Percentiles rank a stretch among this genome's conserved stretches.
phyloP scores from a whole-genome alignment of 2,329 filamentous ascomycete genomes.

The Sarocladium kiliense region DNA sequence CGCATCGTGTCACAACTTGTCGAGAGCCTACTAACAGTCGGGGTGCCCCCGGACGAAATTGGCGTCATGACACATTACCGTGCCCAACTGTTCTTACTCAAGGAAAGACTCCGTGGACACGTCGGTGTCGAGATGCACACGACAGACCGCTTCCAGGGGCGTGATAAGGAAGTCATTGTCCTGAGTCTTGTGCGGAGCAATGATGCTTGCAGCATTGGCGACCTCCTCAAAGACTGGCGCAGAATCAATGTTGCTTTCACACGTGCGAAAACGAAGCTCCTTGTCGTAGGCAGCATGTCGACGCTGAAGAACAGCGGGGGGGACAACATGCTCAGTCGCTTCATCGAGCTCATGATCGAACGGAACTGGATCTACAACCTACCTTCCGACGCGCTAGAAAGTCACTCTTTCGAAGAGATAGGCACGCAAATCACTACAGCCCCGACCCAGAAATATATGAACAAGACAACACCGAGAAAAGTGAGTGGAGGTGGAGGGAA shows the following conservation, averaged over 20 bases:
- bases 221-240: constrained; percentile 85
- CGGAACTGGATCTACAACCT: constrained; percentile 78
- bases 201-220: constrained; percentile 75
- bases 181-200: constrained; percentile 87
- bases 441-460: constrained; percentile 19
- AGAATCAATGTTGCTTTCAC: constrained; percentile 96
- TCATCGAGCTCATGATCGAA: constrained; percentile 72
- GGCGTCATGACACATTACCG: constrained; percentile 97
- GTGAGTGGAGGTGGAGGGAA: constrained; percentile 24
- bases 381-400: constrained; percentile 55
- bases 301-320: constrained; percentile 71
- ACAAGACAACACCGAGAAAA: constrained; percentile 23
- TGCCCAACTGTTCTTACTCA: constrained; percentile 79
- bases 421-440: constrained; percentile 41
- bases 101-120: constrained; percentile 59
- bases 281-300: constrained; percentile 76
- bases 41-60: constrained; percentile 70
- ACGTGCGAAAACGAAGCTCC: constrained; percentile 76
- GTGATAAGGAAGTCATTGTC: constrained; percentile 90
- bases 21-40: constrained; percentile 67
- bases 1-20: constrained; percentile 75
- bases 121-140: constrained; percentile 86
- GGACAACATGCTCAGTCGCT: constrained; percentile 70
- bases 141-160: constrained; percentile 91
- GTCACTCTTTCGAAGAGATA: constrained; percentile 62